Conservation (phyloP, 2,329 filamentous ascomycete species). For the Trichoderma polysporum region DNA sequence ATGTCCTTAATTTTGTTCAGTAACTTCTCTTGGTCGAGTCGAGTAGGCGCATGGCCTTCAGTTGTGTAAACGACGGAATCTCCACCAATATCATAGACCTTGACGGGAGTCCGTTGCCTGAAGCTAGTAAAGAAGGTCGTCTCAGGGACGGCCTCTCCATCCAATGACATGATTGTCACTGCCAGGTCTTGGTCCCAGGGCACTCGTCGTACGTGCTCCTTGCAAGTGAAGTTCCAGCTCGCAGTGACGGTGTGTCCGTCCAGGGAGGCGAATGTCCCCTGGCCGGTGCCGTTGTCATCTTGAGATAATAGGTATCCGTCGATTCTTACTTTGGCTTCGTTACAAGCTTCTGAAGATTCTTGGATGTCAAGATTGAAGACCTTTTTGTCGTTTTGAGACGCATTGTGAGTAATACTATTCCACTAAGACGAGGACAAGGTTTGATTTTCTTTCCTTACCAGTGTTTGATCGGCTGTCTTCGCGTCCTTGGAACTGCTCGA, state of each 20-base stretch:
- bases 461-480: not conserved
- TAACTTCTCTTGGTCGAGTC: not conserved
- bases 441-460: constrained; percentile 6
- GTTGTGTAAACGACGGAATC: constrained; percentile 16
- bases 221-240: constrained; percentile 21
- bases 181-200: constrained; percentile 16
- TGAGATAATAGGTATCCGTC: constrained; percentile 18
- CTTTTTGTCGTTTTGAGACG: no score
- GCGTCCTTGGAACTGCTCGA: not conserved
- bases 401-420: not conserved
- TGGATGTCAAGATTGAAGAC: constrained; percentile 15
- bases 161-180: constrained; percentile 14
- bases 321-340: constrained; percentile 11
- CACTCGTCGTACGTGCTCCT: not conserved
- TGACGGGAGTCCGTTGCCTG: constrained; percentile 1
- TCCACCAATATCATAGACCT: constrained; percentile 13
- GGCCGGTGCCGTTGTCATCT: constrained; percentile 19
- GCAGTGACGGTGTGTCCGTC: constrained; percentile 16
- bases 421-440: no score
- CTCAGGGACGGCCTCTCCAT: constrained; percentile 13
- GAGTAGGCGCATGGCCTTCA: not conserved
- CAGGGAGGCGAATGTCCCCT: constrained; percentile 15
- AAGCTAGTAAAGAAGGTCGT: constrained; percentile 15
- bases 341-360: constrained; percentile 15
- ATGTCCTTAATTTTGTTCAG: not conserved